Base-by-base conservation (phyloP, 108 stramenopile species). In the Skeletonema tropicum region DNA sequence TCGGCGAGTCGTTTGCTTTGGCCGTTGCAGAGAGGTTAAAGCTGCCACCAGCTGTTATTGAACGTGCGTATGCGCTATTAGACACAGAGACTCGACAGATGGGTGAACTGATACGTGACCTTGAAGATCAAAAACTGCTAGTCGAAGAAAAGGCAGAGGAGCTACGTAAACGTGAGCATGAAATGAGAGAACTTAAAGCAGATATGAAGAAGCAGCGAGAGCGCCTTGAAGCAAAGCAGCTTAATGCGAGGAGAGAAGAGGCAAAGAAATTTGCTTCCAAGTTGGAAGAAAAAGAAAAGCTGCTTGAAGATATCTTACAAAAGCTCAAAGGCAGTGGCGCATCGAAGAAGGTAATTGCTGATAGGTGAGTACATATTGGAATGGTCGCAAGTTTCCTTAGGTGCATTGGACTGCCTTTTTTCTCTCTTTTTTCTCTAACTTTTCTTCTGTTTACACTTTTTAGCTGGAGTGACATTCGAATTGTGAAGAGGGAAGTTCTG, bases 1-100 rank as follows among this genome's bases (percentile, higher is more conserved):
- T 97, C 1, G 98, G 98, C 15, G 98, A 97, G 64, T 95, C 94
- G 4, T 96, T 91, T 74, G 98, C 97, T 5, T 70, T 98, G 41
- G 92, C 92, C 15, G 94, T 93, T 15, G 94, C 96, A 26, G 95
- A 95, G 65, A 83, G 94, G 10, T 62, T 95, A 14, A 57, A 87
- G 38, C 80, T 97, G 3, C 96, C 95, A 21, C 60, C 73, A 55
- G 48, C 74, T 23, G 94, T 98, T 8, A 62, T 98, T 14, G 72
- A 63, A 3, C 77, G 96, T 60, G 96, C 97, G 5, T 85, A 90
- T 65, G 87, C 82, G 46, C 72, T 98, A 10, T 68, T 98, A 69
- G 96, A 94, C 70, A 76, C 88, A 14, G 93, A 96, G 49, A 93
- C 90, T 8, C 79, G 94, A 1, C 83, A 93, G 82, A 92, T 97